Percentiles rank a stretch among this genome's conserved stretches.
These are phyloP conservation scores for Phylloporus sp. DNA, from an alignment of 768 basidiomycete genomes.

Conservation along the genomic window DNA sequence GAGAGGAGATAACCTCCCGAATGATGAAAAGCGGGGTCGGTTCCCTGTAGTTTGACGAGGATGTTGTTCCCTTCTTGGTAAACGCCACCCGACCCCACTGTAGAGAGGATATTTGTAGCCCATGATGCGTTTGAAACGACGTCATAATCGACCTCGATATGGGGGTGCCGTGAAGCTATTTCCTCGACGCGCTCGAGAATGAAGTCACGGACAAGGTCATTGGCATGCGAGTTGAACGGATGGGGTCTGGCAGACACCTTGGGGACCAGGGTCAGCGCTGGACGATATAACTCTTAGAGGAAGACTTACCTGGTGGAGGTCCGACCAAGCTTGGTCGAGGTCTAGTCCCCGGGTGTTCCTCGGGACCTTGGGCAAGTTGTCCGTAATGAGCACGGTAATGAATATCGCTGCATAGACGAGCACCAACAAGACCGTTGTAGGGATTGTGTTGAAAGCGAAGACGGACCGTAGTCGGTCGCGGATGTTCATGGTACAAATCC, in stretches of 20 bases:
- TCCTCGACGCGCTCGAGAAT: conserved; percentile 50
- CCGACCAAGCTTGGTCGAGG: conserved; percentile 50
- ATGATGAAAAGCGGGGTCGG: conserved; percentile 30
- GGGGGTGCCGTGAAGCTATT: conserved; percentile 39
- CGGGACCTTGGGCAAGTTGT: conserved; percentile 44
- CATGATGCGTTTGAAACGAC: conserved; percentile 46
- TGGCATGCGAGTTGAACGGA: conserved; percentile 73
- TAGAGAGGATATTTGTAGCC: conserved; percentile 23
- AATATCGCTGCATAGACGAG: conserved; percentile 48
- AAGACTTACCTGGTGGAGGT: conserved; percentile 47
- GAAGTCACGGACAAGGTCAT: conserved; percentile 59
- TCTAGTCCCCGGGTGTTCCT: conserved; percentile 41
- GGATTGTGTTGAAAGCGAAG: conserved; percentile 37
- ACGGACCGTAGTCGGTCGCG: conserved; percentile 20
- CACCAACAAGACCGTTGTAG: conserved; percentile 43
- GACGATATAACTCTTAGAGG: not conserved
- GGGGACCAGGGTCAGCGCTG: not conserved
- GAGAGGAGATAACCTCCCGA: conserved; percentile 61
- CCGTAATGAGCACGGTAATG: conserved; percentile 42
- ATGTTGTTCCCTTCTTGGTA: conserved; percentile 71
- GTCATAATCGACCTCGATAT: conserved; percentile 52
- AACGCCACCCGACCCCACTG: conserved; percentile 20
- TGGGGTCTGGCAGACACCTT: conserved; percentile 68
- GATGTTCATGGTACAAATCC: conserved; percentile 22
- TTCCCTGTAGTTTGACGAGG: conserved; percentile 58